phyloP scores from a whole-genome alignment of 441 rosid species.

The Arabidopsis hybrid region DNA sequence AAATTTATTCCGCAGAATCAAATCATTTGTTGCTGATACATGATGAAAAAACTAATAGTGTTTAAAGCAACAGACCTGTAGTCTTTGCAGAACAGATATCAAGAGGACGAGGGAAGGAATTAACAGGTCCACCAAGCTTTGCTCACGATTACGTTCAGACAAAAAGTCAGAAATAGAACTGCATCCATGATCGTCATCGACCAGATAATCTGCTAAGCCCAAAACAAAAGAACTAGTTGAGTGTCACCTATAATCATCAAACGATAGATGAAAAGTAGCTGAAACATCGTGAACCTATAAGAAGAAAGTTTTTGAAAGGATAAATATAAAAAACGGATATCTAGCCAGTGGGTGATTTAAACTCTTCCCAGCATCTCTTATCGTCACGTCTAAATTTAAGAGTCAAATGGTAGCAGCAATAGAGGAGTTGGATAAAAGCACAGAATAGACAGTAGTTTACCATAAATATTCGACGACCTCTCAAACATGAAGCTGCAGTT shows the following conservation, averaged over 20 bases:
- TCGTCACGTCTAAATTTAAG: slow-evolving; percentile 18
- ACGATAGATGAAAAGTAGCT: slow-evolving; percentile 10
- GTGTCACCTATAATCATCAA: slow-evolving; percentile 30
- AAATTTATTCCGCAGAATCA: slow-evolving; percentile 21
- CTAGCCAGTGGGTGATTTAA: slow-evolving; percentile 24
- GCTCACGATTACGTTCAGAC: slow-evolving; percentile 95
- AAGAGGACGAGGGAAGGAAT: slow-evolving; percentile 83
- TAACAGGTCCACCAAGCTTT: slow-evolving; percentile 88
- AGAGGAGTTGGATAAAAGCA: slow-evolving; percentile 9
- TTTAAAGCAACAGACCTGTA: slow-evolving; percentile 65
- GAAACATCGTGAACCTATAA: slow-evolving; percentile 14
- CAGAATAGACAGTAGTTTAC: slow-evolving; percentile 50
- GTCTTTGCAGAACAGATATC: slow-evolving; percentile 76
- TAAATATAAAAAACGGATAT: neutral
- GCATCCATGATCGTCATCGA: slow-evolving; percentile 96
- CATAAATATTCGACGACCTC: slow-evolving; percentile 92
- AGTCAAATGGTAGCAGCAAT: slow-evolving; percentile 19
- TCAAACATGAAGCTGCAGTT: slow-evolving; percentile 97
- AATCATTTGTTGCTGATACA: slow-evolving; percentile 7
- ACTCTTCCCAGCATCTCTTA: slow-evolving; percentile 30
- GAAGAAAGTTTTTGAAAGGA: slow-evolving; percentile 24
- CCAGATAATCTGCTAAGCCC: slow-evolving; percentile 79
- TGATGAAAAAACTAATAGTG: slow-evolving; percentile 18
- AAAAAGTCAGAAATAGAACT: slow-evolving; percentile 96
- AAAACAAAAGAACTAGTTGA: slow-evolving; percentile 35